Base-by-base conservation (phyloP, 371 early-diverging fungal genomes). In the Mortierella sp. region DNA sequence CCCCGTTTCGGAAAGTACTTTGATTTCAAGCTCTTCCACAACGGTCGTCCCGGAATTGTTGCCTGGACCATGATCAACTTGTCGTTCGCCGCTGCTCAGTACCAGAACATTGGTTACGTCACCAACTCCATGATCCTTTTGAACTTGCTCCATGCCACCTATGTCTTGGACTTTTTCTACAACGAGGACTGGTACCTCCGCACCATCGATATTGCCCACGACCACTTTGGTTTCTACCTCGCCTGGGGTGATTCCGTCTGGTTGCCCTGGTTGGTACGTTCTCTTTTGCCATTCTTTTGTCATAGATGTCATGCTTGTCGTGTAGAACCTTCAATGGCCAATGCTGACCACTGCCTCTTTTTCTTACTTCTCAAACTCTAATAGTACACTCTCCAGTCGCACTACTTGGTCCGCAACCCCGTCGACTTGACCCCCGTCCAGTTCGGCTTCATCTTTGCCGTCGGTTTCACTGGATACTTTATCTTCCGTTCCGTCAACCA, bases 181-280 rank as follows among this genome's bases (percentile, higher is more conserved):
- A 89, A 94, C 88, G 96, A 96, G 90, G 95, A 96, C 89, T 96
- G 96, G 96, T 96, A 96, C 88, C 89, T 96, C 73, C 82, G 95
- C 60, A 96, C 96, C 73, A 95, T 96, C 76, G 92, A 92, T 76
- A 92, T 93, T 80, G 92, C 92, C 72, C 96, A 96, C 87, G 96
- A 96, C 84, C 96, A 96, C 89, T 95, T 95, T 82, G 96, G 96
- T 55, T 90, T 90, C 80, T 90, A 95, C 89, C 91, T 96, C 54
- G 93, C 95, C 42, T 96, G 96, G 96, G 96, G 96, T 63, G 96
- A 95, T 89, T 89, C 91, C 60, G 95, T 95, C 63, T 95, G 95
- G 96, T 89, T 96, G 52, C 95, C 96, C 31, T 95, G 88, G 89
- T 92, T 95, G 89, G 88, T 88, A 83, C 72, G 76, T 68, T 28